Conservation (phyloP, 345 rosid genomes). For the Draba incana region DNA sequence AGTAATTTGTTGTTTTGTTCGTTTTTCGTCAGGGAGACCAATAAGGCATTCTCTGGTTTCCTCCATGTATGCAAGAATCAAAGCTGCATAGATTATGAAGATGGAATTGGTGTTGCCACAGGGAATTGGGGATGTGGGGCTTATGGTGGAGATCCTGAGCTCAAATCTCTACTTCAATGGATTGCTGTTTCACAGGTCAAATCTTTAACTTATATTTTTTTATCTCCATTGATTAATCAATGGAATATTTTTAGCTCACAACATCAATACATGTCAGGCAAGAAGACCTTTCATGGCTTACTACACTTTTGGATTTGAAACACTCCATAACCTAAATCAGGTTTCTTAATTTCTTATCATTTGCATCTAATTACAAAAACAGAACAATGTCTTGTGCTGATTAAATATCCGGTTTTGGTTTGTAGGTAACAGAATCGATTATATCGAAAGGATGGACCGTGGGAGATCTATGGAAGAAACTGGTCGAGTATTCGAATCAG, state of each 20-base stretch:
- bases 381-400: background rate
- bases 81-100: slow-evolving; percentile 42
- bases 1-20: background rate
- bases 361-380: background rate
- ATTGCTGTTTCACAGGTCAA: slow-evolving; percentile 91
- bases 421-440: slow-evolving; percentile 64
- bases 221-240: background rate
- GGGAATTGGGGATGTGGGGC: slow-evolving; percentile 99
- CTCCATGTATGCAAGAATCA: slow-evolving; percentile 50
- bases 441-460: slow-evolving; percentile 68
- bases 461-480: slow-evolving; percentile 77
- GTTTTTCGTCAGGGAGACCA: slow-evolving; percentile 58
- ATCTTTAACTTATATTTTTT: background rate
- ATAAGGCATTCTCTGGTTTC: slow-evolving; percentile 87
- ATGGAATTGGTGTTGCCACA: slow-evolving; percentile 63
- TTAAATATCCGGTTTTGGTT: background rate
- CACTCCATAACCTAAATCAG: slow-evolving; percentile 55
- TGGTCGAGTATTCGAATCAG: slow-evolving; percentile 64
- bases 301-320: slow-evolving; percentile 59
- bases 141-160: slow-evolving; percentile 88
- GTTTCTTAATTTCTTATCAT: slow-evolving; percentile 36
- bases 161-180: slow-evolving; percentile 89
- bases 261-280: slow-evolving; percentile 50
- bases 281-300: slow-evolving; percentile 64
- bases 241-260: slow-evolving; percentile 10